A percentile compares a stretch with the other conserved stretches of the same genome.
phyloP scores from a whole-genome alignment of 148 eudicot species.

The Tetragonia tetragonoides region DNA sequence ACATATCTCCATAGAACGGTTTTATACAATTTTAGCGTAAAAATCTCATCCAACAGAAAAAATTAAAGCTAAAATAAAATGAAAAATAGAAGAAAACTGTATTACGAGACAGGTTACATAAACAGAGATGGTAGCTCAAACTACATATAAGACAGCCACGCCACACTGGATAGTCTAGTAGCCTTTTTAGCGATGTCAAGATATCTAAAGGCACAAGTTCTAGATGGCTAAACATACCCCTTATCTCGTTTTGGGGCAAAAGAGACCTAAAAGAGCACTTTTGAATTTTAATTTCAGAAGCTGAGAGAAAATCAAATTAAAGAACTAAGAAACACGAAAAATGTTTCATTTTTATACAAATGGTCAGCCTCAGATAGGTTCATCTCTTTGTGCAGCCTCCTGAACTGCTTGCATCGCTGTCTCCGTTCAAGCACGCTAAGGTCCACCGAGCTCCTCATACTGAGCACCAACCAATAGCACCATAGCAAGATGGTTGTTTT shows the following conservation, averaged over 20 bases:
- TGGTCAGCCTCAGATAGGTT: neutral
- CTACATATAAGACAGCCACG: too few relatives aligned
- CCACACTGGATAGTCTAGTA: too few relatives aligned
- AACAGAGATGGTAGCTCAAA: too few relatives aligned
- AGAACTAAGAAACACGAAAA: neutral
- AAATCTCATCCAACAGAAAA: too few relatives aligned
- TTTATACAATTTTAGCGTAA: too few relatives aligned
- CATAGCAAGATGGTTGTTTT: neutral
- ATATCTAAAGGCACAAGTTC: too few relatives aligned
- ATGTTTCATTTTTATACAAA: slow-evolving; percentile 17
- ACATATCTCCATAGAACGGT: too few relatives aligned
- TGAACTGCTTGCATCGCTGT: neutral
- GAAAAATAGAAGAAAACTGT: too few relatives aligned
- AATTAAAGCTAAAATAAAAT: too few relatives aligned
- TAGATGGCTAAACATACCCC: too few relatives aligned
- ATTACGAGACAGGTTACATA: too few relatives aligned
- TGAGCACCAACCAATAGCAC: neutral
- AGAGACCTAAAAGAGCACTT: neutral
- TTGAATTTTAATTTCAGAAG: neutral
- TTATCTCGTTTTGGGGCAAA: neutral
- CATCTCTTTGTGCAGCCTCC: neutral
- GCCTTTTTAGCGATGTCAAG: too few relatives aligned
- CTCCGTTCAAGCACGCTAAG: neutral
- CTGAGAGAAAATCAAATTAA: neutral
- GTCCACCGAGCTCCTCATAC: neutral